These are phyloP conservation scores for Carallia pectinifolia DNA, from an alignment of 345 rosid genomes.

Conservation along the genomic window DNA sequence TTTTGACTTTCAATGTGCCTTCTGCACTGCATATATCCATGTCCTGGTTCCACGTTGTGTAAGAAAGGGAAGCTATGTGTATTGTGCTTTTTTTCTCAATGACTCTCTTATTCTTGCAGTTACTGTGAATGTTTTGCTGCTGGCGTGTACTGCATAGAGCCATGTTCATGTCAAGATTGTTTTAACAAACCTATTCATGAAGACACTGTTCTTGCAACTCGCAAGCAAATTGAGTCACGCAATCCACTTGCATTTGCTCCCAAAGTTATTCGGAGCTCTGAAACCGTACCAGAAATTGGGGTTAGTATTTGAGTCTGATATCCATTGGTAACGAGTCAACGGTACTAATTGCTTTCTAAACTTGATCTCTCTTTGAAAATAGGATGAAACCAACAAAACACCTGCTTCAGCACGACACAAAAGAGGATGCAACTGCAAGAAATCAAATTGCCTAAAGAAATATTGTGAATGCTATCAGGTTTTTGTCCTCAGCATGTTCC, in stretches of 20 bases:
- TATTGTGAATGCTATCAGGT: conserved; percentile 99
- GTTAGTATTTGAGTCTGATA: conserved; percentile 31
- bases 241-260: conserved; percentile 99
- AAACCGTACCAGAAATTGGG: conserved; percentile 55
- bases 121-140: conserved; percentile 99
- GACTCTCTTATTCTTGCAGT: conserved; percentile 40
- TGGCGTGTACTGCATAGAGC: conserved; percentile 89
- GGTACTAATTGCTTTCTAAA: conserved; percentile 9
- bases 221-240: conserved; percentile 93
- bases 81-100: not conserved
- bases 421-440: conserved; percentile 99
- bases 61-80: no score
- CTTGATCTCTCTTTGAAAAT: conserved; percentile 13
- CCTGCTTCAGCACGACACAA: conserved; percentile 97
- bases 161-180: conserved; percentile 94
- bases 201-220: conserved; percentile 89
- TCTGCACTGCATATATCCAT: no score
- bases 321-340: not conserved
- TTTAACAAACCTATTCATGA: conserved; percentile 90
- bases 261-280: conserved; percentile 73
- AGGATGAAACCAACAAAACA: conserved; percentile 85
- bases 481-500: conserved; percentile 17
- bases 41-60: not conserved
- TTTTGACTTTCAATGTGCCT: no score
- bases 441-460: conserved; percentile 89